These are phyloP conservation scores for Combretum micranthum DNA, from an alignment of 345 rosid genomes.

Conservation along the genomic window DNA sequence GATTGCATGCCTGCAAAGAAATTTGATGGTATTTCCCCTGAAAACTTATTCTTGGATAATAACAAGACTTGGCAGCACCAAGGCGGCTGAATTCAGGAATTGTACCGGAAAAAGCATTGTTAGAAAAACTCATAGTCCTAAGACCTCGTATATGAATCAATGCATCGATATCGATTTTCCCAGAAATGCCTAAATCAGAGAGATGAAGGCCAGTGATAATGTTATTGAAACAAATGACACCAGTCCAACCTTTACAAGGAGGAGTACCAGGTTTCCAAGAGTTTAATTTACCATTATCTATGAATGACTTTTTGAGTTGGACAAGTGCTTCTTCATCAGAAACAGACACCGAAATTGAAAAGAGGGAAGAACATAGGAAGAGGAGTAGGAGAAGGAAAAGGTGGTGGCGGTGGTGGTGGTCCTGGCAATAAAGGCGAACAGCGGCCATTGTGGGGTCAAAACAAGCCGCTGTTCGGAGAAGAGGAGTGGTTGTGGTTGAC, in stretches of 20 bases:
- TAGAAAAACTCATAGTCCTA: slow-evolving; percentile 43
- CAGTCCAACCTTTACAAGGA: slow-evolving; percentile 59
- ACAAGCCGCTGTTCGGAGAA: slow-evolving; percentile 43
- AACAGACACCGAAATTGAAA: slow-evolving; percentile 11
- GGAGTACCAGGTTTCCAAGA: slow-evolving; percentile 49
- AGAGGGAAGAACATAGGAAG: slow-evolving; percentile 1
- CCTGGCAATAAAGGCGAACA: slow-evolving; percentile 23
- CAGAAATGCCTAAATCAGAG: slow-evolving; percentile 39
- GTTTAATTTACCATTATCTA: slow-evolving; percentile 22
- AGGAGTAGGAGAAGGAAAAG: slow-evolving; percentile 8
- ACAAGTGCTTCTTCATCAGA: slow-evolving; percentile 33
- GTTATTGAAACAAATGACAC: slow-evolving; percentile 41
- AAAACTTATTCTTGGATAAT: slow-evolving; percentile 47
- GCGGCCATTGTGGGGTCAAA: slow-evolving; percentile 44
- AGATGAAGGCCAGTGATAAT: slow-evolving; percentile 55
- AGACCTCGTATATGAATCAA: slow-evolving; percentile 32
- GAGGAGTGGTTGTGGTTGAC: slow-evolving; percentile 14
- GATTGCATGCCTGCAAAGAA: slow-evolving; percentile 47
- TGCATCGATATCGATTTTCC: slow-evolving; percentile 41
- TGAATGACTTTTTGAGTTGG: slow-evolving; percentile 33
- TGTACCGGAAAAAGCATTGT: slow-evolving; percentile 53
- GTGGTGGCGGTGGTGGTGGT: slow-evolving; percentile 10
- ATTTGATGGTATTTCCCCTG: slow-evolving; percentile 41
- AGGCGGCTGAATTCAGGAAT: slow-evolving; percentile 55
- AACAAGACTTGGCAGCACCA: slow-evolving; percentile 34